Percentiles rank a stretch among this genome's conserved stretches.
Evolutionary conservation across 2,329 filamentous ascomycete genomes (phyloP).

Genomic region (Coniochaeta sp.): DNA sequence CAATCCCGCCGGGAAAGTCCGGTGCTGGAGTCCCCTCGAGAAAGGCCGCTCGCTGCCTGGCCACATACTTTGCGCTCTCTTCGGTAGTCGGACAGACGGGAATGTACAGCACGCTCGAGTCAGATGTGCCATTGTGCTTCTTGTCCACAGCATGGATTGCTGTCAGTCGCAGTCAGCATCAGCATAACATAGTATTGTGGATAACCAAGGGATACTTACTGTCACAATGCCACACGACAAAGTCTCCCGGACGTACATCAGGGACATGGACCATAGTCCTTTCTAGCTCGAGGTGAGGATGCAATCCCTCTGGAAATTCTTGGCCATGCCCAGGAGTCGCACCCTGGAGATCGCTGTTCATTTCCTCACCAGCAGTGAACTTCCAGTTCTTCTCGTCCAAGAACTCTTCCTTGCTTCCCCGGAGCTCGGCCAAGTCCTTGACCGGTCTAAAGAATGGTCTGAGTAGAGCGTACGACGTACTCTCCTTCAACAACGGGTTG

Average conservation of each 20-base stretch:
- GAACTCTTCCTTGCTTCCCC: slow-evolving; percentile 17
- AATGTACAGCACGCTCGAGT: slow-evolving; percentile 85
- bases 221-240: slow-evolving; percentile 80
- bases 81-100: slow-evolving; percentile 77
- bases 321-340: slow-evolving; percentile 61
- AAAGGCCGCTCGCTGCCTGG: slow-evolving; percentile 64
- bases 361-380: slow-evolving; percentile 14
- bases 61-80: slow-evolving; percentile 63
- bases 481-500: slow-evolving; percentile 67
- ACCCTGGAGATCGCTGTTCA: slow-evolving; percentile 48
- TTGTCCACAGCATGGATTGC: slow-evolving; percentile 78
- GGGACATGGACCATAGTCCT: slow-evolving; percentile 67
- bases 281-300: slow-evolving; percentile 62
- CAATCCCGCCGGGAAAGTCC: slow-evolving; percentile 65
- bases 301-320: slow-evolving; percentile 55
- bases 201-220: slow-evolving; percentile 26
- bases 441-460: slow-evolving; percentile 71
- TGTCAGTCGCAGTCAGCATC: slow-evolving; percentile 10
- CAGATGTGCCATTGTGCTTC: slow-evolving; percentile 59
- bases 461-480: slow-evolving; percentile 73
- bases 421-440: slow-evolving; percentile 19
- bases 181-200: slow-evolving; percentile 4
- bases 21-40: slow-evolving; percentile 57
- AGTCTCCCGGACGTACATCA: slow-evolving; percentile 62
- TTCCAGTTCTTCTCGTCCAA: slow-evolving; percentile 33